Evolutionary conservation across 352 stramenopile genomes (phyloP), one percentile per base, ranked within the genome.

Genomic region (Globisporangium alternatum): DNA sequence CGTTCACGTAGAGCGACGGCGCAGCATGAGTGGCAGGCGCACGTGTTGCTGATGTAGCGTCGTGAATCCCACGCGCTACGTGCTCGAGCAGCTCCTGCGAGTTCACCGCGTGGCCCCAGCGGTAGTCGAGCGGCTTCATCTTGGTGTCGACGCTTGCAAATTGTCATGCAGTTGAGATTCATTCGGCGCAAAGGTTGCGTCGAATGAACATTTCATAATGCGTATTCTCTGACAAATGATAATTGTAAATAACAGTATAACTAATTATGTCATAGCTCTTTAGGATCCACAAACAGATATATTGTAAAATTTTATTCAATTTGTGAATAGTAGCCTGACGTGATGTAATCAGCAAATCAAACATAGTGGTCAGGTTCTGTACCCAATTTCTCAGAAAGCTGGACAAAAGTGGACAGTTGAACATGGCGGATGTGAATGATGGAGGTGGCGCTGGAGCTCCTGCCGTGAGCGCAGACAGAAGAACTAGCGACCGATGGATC

Each of bases 81-180:
- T 48, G 22, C 0, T 37, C 25, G 15, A 89, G 57, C 64, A 80
- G 60, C 35, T 60, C 69, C 5, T 56, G 56, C 5, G 78, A 88
- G 66, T 91, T 91, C 19, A 91, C 76, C 1, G 80, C 82, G 25
- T 91, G 82, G 7, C 71, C 82, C 82, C 82, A 91, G 44, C 80
- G 71, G 56, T 85, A 91, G 44, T 76, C 68, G 12, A 86, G 70
- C 41, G 77, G 80, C 35, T 60, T 70, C 77, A 86, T 86, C n/a
- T 39, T 56, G 25, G 13, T 37, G 49, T n/a, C 22, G 15, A 39
- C 25, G 48, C 37, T 55, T 25, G 9, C 13, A 39, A 55, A 31
- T 7, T 33, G 47, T 10, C n/a, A n/a, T 2, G 22, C 12, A 30
- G 47, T 12, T 17, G 19, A 21, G 21, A 33, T 35, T 31, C 45